Conservation (phyloP, 805 yeast species). For the Cyberlindnera euphorbiiphila region DNA sequence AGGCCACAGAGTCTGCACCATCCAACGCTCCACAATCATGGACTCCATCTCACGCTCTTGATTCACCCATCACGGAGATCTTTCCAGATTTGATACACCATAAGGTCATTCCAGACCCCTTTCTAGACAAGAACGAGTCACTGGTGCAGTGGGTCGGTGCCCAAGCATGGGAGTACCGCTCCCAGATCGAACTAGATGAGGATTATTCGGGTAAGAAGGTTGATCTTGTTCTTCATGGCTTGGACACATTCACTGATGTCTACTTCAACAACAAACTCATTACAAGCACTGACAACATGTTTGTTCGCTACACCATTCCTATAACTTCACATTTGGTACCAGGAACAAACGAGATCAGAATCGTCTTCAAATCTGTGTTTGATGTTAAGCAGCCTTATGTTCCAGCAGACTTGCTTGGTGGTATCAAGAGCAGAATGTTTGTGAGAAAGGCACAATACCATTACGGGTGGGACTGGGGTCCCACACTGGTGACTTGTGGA, state of each 20-base stretch:
- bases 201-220: slow-evolving; percentile 22
- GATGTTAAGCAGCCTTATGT: slow-evolving; percentile 29
- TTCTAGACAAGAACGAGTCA: slow-evolving; percentile 39
- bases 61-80: slow-evolving; percentile 31
- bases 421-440: slow-evolving; percentile 36
- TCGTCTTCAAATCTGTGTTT: slow-evolving; percentile 38
- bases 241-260: slow-evolving; percentile 19
- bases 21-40: slow-evolving; percentile 5
- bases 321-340: slow-evolving; percentile 15
- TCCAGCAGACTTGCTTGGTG: slow-evolving; percentile 31
- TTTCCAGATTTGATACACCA: slow-evolving; percentile 39
- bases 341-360: slow-evolving; percentile 31
- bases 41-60: slow-evolving; percentile 9
- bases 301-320: slow-evolving; percentile 32
- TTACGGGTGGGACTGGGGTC: slow-evolving; percentile 61
- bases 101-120: slow-evolving; percentile 43
- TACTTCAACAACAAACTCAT: slow-evolving; percentile 36
- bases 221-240: slow-evolving; percentile 28
- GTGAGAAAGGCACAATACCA: slow-evolving; percentile 51
- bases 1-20: slow-evolving; percentile 1
- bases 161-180: slow-evolving; percentile 45
- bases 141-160: slow-evolving; percentile 49
- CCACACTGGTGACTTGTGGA: slow-evolving; percentile 18
- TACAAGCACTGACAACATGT: slow-evolving; percentile 42
- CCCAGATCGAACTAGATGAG: slow-evolving; percentile 28